Conservation (phyloP, 169 alveolate species). For the Plasmodium malariae region DNA sequence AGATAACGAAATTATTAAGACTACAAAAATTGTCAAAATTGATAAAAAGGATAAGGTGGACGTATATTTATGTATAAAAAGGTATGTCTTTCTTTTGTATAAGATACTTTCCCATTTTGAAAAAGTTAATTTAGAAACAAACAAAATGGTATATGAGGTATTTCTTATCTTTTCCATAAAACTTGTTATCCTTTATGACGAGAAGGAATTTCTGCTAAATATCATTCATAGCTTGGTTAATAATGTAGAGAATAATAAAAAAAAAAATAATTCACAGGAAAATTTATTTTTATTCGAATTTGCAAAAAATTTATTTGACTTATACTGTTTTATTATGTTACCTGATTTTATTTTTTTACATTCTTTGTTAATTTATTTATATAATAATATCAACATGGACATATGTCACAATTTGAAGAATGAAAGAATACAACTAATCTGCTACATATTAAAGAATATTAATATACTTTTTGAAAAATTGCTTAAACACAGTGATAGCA, state of each 20-base stretch:
- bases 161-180: slow-evolving; percentile 25
- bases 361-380: slow-evolving; percentile 43
- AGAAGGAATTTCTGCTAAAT: neutral
- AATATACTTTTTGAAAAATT: slow-evolving; percentile 6
- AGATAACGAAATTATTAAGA: slow-evolving; percentile 17
- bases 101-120: slow-evolving; percentile 25
- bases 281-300: slow-evolving; percentile 8
- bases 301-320: slow-evolving; percentile 16
- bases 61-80: slow-evolving; percentile 3
- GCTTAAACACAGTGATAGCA: neutral
- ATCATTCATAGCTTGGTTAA: neutral
- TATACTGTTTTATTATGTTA: slow-evolving; percentile 35
- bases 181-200: slow-evolving; percentile 29
- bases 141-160: slow-evolving; percentile 26
- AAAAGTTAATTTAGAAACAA: slow-evolving; percentile 31
- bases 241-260: neutral
- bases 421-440: neutral
- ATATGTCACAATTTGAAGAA: neutral
- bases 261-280: neutral
- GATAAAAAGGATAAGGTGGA: slow-evolving; percentile 18
- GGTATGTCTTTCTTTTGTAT: slow-evolving; percentile 31
- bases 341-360: slow-evolving; percentile 51
- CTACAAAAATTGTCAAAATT: too few species aligned
- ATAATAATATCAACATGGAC: neutral
- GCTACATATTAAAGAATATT: neutral